Conservation (phyloP, 2,329 filamentous ascomycete genomes). For the Trematosphaeria pertusa region DNA sequence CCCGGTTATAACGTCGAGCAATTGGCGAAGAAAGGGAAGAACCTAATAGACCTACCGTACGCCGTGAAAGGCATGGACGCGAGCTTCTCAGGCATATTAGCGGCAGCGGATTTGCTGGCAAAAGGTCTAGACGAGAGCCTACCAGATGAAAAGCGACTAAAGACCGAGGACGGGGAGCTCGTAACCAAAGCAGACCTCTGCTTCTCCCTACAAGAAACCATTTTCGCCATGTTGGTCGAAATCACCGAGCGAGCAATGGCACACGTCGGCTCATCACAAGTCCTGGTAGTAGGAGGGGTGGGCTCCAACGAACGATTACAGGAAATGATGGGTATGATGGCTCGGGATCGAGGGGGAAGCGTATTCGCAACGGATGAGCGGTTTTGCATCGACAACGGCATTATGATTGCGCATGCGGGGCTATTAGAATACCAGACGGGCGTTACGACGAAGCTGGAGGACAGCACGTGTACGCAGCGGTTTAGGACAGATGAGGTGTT, state of each 20-base stretch:
- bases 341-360: constrained; percentile 81
- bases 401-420: constrained; percentile 99
- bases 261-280: constrained; percentile 88
- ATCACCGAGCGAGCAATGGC: constrained; percentile 99
- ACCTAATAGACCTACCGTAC: constrained; percentile 88
- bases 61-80: constrained; percentile 99
- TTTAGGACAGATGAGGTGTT: constrained; percentile 60
- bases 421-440: constrained; percentile 84
- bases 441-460: constrained; percentile 75
- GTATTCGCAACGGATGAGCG: constrained; percentile 96
- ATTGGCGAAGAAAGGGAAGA: constrained; percentile 75
- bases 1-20: constrained; percentile 99
- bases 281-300: constrained; percentile 93
- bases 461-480: constrained; percentile 72
- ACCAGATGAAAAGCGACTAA: constrained; percentile 48
- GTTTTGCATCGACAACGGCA: constrained; percentile 98
- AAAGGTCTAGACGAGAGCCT: constrained; percentile 62
- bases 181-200: constrained; percentile 87
- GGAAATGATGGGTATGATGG: constrained; percentile 99
- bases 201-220: constrained; percentile 93
- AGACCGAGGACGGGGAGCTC: constrained; percentile 58
- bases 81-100: constrained; percentile 91
- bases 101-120: constrained; percentile 80
- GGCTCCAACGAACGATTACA: constrained; percentile 94
- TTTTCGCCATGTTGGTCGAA: constrained; percentile 97